These are phyloP conservation scores for Picea glauca DNA, from an alignment of 75 land plant species.

Conservation along the genomic window DNA sequence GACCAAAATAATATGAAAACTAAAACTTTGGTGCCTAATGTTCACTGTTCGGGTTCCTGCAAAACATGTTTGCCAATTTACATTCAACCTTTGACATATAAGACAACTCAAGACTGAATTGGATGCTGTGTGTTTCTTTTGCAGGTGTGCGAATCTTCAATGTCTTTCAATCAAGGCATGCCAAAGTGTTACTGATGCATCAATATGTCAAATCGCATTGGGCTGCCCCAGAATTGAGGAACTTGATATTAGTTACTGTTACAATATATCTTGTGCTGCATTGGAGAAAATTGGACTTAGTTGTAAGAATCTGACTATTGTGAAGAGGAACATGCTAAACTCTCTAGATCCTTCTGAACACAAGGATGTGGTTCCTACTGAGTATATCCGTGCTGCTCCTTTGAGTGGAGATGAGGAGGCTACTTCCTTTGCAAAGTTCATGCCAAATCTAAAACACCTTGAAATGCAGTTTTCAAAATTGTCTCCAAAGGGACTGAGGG, in stretches of 20 bases:
- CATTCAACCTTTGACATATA: background rate
- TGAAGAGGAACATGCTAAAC: constrained; percentile 64
- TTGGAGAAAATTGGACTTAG: constrained; percentile 44
- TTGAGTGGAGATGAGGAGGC: constrained; percentile 70
- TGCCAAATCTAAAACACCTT: constrained; percentile 61
- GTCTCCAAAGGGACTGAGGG: constrained; percentile 29
- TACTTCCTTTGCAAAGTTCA: constrained; percentile 33
- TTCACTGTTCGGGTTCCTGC: background rate
- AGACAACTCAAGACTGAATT: background rate
- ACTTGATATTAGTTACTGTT: constrained; percentile 71
- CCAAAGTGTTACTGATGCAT: constrained; percentile 49
- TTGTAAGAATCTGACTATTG: constrained; percentile 41
- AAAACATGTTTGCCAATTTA: background rate
- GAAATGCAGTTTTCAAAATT: constrained; percentile 46
- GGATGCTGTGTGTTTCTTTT: constrained; percentile 10
- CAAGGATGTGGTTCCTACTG: constrained; percentile 43
- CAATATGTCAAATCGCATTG: constrained; percentile 39
- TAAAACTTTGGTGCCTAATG: no score
- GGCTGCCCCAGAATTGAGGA: constrained; percentile 48
- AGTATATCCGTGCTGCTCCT: constrained; percentile 46
- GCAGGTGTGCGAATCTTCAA: constrained; percentile 59
- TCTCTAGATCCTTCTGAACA: constrained; percentile 62
- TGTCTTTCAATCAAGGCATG: constrained; percentile 55
- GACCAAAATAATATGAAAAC: background rate
- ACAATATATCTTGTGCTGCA: constrained; percentile 53